phyloP scores from a whole-genome alignment of 352 stramenopile species.

The Blastocystis sp. region DNA sequence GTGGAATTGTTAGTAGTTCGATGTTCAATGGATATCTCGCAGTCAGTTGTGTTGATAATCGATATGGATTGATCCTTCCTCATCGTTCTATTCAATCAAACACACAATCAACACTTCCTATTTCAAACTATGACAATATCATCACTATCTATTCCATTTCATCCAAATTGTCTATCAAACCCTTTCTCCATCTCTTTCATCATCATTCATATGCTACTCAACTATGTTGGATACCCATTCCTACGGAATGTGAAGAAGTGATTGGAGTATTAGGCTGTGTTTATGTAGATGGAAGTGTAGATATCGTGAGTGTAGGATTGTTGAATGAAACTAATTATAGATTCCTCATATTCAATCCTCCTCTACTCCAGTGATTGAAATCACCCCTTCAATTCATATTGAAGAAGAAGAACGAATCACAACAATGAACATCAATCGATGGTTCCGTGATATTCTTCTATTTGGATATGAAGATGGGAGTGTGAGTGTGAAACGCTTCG shows the following conservation, averaged over 20 bases:
- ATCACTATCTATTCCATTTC: background rate
- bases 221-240: background rate
- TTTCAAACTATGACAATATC: background rate
- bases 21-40: background rate
- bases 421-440: background rate
- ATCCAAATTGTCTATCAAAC: background rate
- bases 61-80: background rate
- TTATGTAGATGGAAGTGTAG: conserved; percentile 3
- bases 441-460: conserved; percentile 10
- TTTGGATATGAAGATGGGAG: conserved; percentile 38
- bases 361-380: background rate
- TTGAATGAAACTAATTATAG: background rate
- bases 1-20: background rate
- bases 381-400: background rate
- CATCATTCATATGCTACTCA: background rate
- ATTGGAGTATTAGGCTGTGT: background rate
- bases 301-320: background rate
- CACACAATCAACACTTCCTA: background rate
- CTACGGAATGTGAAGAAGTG: background rate
- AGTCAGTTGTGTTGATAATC: conserved; percentile 35
- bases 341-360: conserved; percentile 1
- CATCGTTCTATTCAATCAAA: background rate
- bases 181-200: conserved; percentile 24
- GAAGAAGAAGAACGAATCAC: background rate
- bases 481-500: background rate